phyloP scores from a whole-genome alignment of 441 rosid species.

The Euphorbia corollata region DNA sequence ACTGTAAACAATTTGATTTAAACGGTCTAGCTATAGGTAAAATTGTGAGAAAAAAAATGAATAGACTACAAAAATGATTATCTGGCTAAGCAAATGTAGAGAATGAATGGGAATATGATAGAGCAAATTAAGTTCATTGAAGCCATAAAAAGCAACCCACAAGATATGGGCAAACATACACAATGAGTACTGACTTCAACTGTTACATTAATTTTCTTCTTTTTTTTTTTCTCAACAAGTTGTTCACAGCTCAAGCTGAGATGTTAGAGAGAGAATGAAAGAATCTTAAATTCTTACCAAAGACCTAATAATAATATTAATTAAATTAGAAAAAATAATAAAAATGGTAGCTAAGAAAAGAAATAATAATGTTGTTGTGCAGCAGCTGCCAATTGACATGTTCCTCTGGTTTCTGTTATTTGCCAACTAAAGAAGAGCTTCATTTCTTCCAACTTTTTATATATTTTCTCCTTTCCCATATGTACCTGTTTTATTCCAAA shows the following conservation, averaged over 20 bases:
- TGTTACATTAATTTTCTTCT: constrained; percentile 14
- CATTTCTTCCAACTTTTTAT: no score
- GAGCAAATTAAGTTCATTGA: constrained; percentile 17
- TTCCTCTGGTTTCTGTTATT: constrained; percentile 22
- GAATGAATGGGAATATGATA: no score
- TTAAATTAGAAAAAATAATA: constrained; percentile 4
- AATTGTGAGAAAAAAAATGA: no score
- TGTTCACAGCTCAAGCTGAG: constrained; percentile 33
- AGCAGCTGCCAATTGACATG: constrained; percentile 28
- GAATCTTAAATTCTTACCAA: constrained; percentile 29
- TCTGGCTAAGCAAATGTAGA: no score
- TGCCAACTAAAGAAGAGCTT: background rate
- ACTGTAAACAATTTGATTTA: no score
- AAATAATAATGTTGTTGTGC: constrained; percentile 40
- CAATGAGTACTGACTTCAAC: constrained; percentile 13
- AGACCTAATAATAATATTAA: constrained; percentile 23
- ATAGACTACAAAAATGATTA: no score
- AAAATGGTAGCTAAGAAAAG: constrained; percentile 33
- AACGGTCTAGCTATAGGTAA: no score
- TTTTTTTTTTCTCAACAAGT: background rate
- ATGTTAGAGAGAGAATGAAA: constrained; percentile 34
- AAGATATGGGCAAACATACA: constrained; percentile 22
- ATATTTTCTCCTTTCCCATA: constrained; percentile 18
- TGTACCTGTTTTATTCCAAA: constrained; percentile 41
- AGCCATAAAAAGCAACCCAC: constrained; percentile 29